Conservation (phyloP, 2,329 filamentous ascomycete genomes). For the Colletotrichum coccodes region DNA sequence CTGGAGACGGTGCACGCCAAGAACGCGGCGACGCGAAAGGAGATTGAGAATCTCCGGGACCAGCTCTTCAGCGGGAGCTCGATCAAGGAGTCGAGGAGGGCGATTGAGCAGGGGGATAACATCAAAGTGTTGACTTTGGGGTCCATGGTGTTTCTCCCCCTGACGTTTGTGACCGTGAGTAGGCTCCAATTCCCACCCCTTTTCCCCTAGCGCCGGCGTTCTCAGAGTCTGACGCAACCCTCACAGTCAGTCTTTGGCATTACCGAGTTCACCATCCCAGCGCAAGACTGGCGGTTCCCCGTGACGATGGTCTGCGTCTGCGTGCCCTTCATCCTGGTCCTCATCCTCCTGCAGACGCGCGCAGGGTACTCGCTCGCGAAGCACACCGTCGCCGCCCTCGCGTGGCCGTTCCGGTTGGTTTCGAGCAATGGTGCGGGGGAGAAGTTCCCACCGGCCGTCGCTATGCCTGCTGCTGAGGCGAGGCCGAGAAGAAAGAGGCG, state of each 20-base stretch:
- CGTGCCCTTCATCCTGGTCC: conserved; percentile 59
- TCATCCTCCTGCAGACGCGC: conserved; percentile 56
- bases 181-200: not conserved
- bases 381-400: conserved; percentile 4
- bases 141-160: conserved; percentile 69
- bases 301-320: conserved; percentile 74
- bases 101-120: conserved; percentile 72
- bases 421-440: not conserved
- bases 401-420: conserved; percentile 13
- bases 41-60: conserved; percentile 67
- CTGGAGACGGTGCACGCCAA: conserved; percentile 57
- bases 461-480: conserved; percentile 4
- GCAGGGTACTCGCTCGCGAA: conserved; percentile 37
- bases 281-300: conserved; percentile 56
- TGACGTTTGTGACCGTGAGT: conserved; percentile 68
- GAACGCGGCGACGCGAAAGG: conserved; percentile 63
- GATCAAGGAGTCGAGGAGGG: conserved; percentile 69
- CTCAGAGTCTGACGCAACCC: not conserved
- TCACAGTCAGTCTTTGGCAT: conserved; percentile 64
- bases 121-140: conserved; percentile 70
- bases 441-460: not conserved
- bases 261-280: conserved; percentile 54
- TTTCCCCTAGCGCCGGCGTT: not conserved
- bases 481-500: conserved; percentile 32
- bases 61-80: conserved; percentile 72